Base-by-base conservation (phyloP, 257 asterid species). In the Buddleja alternifolia region DNA sequence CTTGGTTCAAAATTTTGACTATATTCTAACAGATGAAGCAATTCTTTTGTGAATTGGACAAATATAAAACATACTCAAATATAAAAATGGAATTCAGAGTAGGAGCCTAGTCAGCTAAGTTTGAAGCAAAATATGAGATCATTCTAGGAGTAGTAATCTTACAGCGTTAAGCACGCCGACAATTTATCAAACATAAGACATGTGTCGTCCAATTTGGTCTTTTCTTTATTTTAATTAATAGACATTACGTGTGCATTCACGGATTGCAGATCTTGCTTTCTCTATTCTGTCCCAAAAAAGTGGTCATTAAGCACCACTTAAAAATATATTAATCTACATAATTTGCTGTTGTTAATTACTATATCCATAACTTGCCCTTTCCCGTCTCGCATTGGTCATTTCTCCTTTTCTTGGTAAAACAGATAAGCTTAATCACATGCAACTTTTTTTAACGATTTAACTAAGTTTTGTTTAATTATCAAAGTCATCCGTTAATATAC, bases 191-290 rank as follows among this genome's bases (percentile, higher is more conserved):
- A 53, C 72, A 34, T 17, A 15, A 42, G 77, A 70, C 77, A 56
- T 20, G 72, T 74, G 83, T 69, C 71, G 56, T 63, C 73, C 60
- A 61, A 4, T 54, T 65, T 55, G 58, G 37, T 37, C 11, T 59
- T 63, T 70, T 2, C 39, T 4, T 3, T 17, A 16, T 55, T 57
- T 74, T 67, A 15, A 21, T 57, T 52, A 68, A 10, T 29, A 17
- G 56, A 58, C 54, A 21, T 73, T 72, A 61, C 77, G 72, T 70
- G 44, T 63, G 44, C 55, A 15, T 52, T 53, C 74, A 77, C 66
- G 57, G 17, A 58, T 46, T 48, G 8, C 70, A 59, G 36, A 56
- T 73, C 47, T 6, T 61, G 17, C 40, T 45, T 29, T 29, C 42
- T 39, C 57, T 15, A 32, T 36, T 40, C 6, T 70, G 58, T 47